Evolutionary conservation across 441 rosid species (phyloP).

Genomic region (Macaranga tanarius): DNA sequence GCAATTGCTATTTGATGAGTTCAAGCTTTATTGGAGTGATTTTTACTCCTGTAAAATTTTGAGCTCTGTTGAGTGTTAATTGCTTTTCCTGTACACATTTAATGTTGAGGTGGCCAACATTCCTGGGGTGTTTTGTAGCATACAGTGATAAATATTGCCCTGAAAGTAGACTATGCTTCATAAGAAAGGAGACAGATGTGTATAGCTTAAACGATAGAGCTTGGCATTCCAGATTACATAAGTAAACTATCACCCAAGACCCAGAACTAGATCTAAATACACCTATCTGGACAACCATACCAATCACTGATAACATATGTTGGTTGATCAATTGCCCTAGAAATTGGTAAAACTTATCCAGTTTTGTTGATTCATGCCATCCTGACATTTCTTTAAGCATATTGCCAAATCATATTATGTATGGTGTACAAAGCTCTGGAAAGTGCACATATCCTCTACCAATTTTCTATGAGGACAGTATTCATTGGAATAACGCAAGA

Average conservation of each 20-base stretch:
- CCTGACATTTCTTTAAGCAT: neutral
- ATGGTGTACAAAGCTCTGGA: neutral
- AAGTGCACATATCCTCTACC: neutral
- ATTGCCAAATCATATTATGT: neutral
- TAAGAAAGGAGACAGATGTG: neutral
- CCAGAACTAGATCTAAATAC: neutral
- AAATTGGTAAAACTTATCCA: neutral
- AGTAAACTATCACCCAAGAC: neutral
- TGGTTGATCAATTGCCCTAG: neutral
- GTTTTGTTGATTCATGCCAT: neutral
- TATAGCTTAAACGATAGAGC: neutral
- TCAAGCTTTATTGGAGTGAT: neutral
- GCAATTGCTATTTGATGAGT: neutral
- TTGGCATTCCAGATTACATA: neutral
- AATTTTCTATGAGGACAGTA: neutral
- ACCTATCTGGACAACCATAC: neutral
- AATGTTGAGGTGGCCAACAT: neutral
- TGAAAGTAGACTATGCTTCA: neutral
- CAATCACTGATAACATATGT: neutral
- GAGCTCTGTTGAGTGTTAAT: neutral
- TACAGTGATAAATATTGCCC: neutral
- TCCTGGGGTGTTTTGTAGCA: neutral
- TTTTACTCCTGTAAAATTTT: neutral
- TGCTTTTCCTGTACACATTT: neutral
- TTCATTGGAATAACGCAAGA: neutral